Percentiles rank a stretch among this genome's conserved stretches.
These are phyloP conservation scores for Moesziomyces parantarcticus DNA, from an alignment of 1,284 basidiomycete species.

Conservation along the genomic window DNA sequence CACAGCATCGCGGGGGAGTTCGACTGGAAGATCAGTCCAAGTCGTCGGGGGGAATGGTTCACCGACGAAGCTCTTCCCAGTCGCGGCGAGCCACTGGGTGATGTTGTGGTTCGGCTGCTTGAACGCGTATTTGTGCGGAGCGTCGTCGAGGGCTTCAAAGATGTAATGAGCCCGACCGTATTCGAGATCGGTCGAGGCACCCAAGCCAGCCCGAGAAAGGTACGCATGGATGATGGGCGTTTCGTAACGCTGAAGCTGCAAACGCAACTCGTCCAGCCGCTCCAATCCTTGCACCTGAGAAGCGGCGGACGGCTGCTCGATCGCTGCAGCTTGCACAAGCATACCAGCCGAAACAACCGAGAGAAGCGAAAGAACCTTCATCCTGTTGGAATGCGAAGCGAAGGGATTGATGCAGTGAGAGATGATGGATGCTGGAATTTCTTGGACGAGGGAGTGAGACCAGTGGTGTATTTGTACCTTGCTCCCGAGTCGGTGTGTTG, in stretches of 20 bases:
- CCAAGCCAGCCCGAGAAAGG: slow-evolving; percentile 13
- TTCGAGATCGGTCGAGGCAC: not conserved
- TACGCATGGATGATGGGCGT: slow-evolving; percentile 26
- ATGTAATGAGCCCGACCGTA: not conserved
- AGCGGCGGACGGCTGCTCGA: no score
- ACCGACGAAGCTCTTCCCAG: not conserved
- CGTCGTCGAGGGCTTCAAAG: not conserved
- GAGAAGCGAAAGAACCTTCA: no score
- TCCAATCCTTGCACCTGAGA: not conserved
- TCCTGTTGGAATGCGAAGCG: no score
- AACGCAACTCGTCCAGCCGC: slow-evolving; percentile 7
- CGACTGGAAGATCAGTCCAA: not conserved
- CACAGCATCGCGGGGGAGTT: slow-evolving; percentile 1
- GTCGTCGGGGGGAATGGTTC: not conserved
- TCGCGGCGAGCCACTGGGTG: not conserved
- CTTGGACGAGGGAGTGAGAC: no score
- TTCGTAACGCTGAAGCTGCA: slow-evolving; percentile 18
- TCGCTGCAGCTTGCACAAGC: no score
- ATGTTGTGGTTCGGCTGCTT: not conserved
- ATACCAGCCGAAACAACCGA: no score
- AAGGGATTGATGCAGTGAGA: no score
- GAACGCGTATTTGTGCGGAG: not conserved
- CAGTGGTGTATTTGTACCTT: no score
- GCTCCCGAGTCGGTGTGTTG: no score
- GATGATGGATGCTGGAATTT: no score